Evolutionary conservation across 495 filamentous ascomycete species (phyloP), one percentile per base, ranked within the genome.

Genomic region (Neurospora cerealis): DNA sequence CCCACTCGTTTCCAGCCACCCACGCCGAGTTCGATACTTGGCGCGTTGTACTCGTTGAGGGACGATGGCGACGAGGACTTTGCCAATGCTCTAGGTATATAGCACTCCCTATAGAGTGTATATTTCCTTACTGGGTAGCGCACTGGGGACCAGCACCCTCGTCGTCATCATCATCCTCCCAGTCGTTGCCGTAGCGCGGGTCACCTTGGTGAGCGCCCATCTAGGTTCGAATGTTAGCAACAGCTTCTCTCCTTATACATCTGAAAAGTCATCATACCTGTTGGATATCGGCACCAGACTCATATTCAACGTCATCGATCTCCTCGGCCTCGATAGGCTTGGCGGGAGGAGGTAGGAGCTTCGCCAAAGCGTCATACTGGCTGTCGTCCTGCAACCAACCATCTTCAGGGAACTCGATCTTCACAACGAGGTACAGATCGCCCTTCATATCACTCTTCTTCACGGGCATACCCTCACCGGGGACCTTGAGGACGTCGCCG

Each of bases 401-500:
- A 78, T 93, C 87, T 71, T 93, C 89, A 34, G 96, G 96, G 85
- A 98, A 98, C 62, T 93, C 89, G 74, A 99, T 86, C 78, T 97
- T 91, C 72, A 97, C 91, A 24, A 91, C 79, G 38, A 99, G 86
- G 81, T 94, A 99, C 9, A 99, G 86, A 78, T 98, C 94, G 19
- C 96, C 96, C 77, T 90, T 93, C 6, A 81, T 76, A 40, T 99
- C 96, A 72, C 89, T 91, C 74, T 90, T 90, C 86, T 98, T 98
- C 73, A 88, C 78, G 8, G 96, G 95, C 96, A 99, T 99, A 62
- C 96, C 96, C 81, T 99, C 96, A 39, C 93, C 93, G 5, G 85
- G 79, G 5, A 99, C 84, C 83, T 93, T 97, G 74, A 99, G 86
- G 17, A 94, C 88, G 77, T 98, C 92, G 19, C 89, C 91, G 3